These are phyloP conservation scores for Sarocladiaceae sp. DNA, from an alignment of 2,329 filamentous ascomycete genomes.

Conservation along the genomic window DNA sequence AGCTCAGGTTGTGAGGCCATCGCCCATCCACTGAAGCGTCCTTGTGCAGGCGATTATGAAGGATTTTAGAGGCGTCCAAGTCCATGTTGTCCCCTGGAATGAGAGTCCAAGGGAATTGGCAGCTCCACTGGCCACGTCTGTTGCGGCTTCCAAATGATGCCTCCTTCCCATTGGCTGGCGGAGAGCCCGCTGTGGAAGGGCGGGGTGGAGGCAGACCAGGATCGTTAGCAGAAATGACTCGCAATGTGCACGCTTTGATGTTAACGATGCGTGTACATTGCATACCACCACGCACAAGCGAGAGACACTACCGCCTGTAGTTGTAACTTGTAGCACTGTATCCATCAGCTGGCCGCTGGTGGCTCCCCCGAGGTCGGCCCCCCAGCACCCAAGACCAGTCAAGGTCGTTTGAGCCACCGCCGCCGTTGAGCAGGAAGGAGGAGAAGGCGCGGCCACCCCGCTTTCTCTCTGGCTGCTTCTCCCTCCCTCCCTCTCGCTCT, in stretches of 20 bases:
- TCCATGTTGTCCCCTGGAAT: not conserved
- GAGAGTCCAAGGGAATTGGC: not conserved
- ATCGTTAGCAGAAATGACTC: conserved; percentile 7
- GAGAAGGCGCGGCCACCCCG: not conserved
- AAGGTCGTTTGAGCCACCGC: not conserved
- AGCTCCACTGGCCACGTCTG: conserved; percentile 4
- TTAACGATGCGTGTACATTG: not conserved
- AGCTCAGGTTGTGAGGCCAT: too few species aligned
- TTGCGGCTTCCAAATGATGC: not conserved
- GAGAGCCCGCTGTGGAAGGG: not conserved
- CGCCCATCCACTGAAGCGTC: too few species aligned
- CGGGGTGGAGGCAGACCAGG: not conserved
- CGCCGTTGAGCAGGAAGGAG: not conserved
- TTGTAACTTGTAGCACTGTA: too few species aligned
- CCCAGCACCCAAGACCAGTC: not conserved
- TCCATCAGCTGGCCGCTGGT: not conserved
- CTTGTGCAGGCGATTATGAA: too few species aligned
- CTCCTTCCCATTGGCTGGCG: not conserved
- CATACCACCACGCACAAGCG: not conserved
- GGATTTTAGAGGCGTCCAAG: too few species aligned
- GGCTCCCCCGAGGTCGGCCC: not conserved
- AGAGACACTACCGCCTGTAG: not conserved
- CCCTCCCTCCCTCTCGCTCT: not conserved
- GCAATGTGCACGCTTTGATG: not conserved
- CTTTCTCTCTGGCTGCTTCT: not conserved